Conservation (phyloP, 1,139 yeast genomes). For the Pichia cactophila region DNA sequence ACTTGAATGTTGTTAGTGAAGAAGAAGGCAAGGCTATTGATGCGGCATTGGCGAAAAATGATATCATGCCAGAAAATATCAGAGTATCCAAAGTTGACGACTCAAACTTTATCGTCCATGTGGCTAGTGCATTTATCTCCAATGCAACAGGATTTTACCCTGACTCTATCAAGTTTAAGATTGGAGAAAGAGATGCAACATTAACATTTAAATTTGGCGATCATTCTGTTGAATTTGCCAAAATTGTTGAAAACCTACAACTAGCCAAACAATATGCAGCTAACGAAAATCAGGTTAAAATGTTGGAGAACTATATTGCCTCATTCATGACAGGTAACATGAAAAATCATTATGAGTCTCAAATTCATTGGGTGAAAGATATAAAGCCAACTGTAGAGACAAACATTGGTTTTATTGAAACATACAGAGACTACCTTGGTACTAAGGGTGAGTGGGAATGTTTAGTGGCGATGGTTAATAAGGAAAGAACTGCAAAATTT, state of each 20-base stretch:
- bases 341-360: conserved; percentile 79
- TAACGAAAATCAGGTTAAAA: conserved; percentile 59
- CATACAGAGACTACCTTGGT: conserved; percentile 87
- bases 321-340: conserved; percentile 78
- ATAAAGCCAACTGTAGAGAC: conserved; percentile 77
- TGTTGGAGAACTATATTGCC: conserved; percentile 59
- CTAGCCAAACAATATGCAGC: conserved; percentile 60
- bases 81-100: conserved; percentile 50
- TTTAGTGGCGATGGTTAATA: conserved; percentile 84
- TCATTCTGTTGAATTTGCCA: conserved; percentile 53
- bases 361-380: conserved; percentile 82
- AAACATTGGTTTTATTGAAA: conserved; percentile 84
- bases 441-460: conserved; percentile 95
- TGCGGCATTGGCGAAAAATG: conserved; percentile 49
- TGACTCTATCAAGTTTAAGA: conserved; percentile 28
- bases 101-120: conserved; percentile 43
- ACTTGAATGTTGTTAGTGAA: conserved; percentile 46
- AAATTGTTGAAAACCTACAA: conserved; percentile 49
- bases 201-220: conserved; percentile 69
- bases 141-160: conserved; percentile 42
- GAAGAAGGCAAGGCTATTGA: conserved; percentile 61
- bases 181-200: conserved; percentile 27
- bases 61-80: conserved; percentile 78
- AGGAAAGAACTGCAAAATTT: conserved; percentile 77
- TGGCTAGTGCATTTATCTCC: conserved; percentile 47